These are phyloP conservation scores for Agrocybe praecox DNA, from an alignment of 768 basidiomycete species.

Conservation along the genomic window DNA sequence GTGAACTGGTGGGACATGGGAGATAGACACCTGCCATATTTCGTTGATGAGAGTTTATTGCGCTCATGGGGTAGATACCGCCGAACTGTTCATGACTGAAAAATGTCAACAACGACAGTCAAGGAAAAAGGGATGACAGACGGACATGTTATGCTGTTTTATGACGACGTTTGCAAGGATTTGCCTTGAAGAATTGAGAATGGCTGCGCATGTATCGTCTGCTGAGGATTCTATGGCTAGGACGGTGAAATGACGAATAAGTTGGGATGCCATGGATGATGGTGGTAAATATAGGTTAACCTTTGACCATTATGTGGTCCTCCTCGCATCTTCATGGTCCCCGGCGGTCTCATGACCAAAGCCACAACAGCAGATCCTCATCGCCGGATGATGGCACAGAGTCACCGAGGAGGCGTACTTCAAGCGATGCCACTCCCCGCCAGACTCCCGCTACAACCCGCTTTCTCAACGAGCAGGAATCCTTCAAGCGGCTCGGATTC, in stretches of 20 bases:
- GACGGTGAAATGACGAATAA: slow-evolving; percentile 52
- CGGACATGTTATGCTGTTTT: slow-evolving; percentile 73
- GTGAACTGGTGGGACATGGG: neutral
- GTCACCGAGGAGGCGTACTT: slow-evolving; percentile 39
- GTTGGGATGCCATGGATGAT: neutral
- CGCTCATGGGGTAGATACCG: slow-evolving; percentile 80
- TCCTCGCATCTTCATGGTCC: slow-evolving; percentile 32
- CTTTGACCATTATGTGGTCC: slow-evolving; percentile 27
- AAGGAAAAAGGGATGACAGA: neutral
- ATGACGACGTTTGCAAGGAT: slow-evolving; percentile 87
- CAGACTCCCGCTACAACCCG: slow-evolving; percentile 42
- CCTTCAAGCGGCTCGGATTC: slow-evolving; percentile 38
- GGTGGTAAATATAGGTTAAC: neutral
- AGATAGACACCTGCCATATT: slow-evolving; percentile 60
- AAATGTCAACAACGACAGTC: neutral
- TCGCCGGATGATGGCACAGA: slow-evolving; percentile 36
- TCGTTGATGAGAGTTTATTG: slow-evolving; percentile 76
- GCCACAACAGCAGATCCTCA: slow-evolving; percentile 31
- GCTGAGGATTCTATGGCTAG: slow-evolving; percentile 86
- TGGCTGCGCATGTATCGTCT: slow-evolving; percentile 91
- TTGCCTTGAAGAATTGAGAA: slow-evolving; percentile 70
- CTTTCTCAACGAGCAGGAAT: slow-evolving; percentile 36
- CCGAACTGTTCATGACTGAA: slow-evolving; percentile 59
- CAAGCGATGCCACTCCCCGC: slow-evolving; percentile 52
- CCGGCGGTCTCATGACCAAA: slow-evolving; percentile 43